phyloP scores from a whole-genome alignment of 257 asterid species.

The Craterostigma plantagineum region DNA sequence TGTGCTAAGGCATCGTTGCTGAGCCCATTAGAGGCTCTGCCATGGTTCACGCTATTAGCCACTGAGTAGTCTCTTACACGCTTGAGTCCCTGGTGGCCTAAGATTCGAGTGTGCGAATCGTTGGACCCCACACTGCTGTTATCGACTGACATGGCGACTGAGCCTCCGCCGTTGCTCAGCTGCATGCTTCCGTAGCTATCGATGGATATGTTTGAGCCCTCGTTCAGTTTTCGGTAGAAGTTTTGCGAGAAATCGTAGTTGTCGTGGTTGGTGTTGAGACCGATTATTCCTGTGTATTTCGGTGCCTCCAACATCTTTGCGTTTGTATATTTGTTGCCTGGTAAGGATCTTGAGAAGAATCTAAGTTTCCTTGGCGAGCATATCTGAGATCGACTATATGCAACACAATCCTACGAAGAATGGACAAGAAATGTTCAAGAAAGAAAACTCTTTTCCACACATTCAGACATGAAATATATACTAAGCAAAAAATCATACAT shows the following conservation, averaged over 20 bases:
- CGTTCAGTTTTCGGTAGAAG: conserved; percentile 52
- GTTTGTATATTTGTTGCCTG: too few relatives aligned
- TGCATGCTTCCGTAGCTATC: conserved; percentile 64
- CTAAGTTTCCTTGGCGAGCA: too few relatives aligned
- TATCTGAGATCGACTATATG: too few relatives aligned
- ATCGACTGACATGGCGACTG: conserved; percentile 63
- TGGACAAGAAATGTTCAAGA: too few relatives aligned
- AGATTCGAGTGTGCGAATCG: conserved; percentile 45
- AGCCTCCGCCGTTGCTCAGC: conserved; percentile 58
- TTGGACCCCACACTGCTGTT: conserved; percentile 64
- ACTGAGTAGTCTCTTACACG: conserved; percentile 51
- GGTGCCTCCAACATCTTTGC: conserved; percentile 50
- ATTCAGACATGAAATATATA: too few relatives aligned
- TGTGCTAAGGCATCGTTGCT: conserved; percentile 57
- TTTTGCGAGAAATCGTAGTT: conserved; percentile 39
- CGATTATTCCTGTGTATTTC: conserved; percentile 39
- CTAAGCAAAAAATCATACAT: too few relatives aligned
- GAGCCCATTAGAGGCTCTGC: conserved; percentile 34
- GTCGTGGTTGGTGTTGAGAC: conserved; percentile 33
- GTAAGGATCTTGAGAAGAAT: too few relatives aligned
- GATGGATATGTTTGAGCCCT: conserved; percentile 50
- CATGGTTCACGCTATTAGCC: conserved; percentile 56
- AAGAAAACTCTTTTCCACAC: too few relatives aligned
- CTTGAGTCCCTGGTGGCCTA: conserved; percentile 56
- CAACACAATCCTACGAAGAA: too few relatives aligned